These are phyloP conservation scores for Scheffersomyces coipomensis DNA, from an alignment of 805 yeast species.

Conservation along the genomic window DNA sequence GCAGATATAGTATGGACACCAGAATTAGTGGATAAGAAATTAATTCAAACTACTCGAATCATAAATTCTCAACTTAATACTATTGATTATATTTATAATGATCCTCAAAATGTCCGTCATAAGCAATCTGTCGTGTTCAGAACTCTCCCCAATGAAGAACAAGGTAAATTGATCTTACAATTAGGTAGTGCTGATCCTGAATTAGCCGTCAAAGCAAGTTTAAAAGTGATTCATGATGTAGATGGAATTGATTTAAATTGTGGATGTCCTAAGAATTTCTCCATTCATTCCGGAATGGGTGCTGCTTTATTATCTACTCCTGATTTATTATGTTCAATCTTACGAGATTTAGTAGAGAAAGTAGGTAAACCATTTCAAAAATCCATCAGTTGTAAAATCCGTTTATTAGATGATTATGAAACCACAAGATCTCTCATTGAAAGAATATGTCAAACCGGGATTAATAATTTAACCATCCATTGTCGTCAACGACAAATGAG, in stretches of 20 bases:
- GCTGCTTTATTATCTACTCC: slow-evolving; percentile 88
- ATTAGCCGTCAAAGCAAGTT: slow-evolving; percentile 86
- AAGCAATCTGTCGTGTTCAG: slow-evolving; percentile 62
- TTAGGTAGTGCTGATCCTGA: slow-evolving; percentile 85
- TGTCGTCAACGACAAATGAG: slow-evolving; percentile 90
- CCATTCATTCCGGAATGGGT: slow-evolving; percentile 96
- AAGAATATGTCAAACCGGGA: slow-evolving; percentile 64
- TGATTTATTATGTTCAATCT: slow-evolving; percentile 68
- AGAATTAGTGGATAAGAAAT: slow-evolving; percentile 85
- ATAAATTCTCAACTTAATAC: slow-evolving; percentile 58
- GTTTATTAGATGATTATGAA: slow-evolving; percentile 65
- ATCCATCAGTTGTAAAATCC: slow-evolving; percentile 88
- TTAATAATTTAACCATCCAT: slow-evolving; percentile 82
- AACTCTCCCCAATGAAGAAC: slow-evolving; percentile 63
- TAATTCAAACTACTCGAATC: slow-evolving; percentile 66
- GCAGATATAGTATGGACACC: slow-evolving; percentile 96
- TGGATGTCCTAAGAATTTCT: slow-evolving; percentile 96
- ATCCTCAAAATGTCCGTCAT: slow-evolving; percentile 17
- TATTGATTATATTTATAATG: slow-evolving; percentile 50
- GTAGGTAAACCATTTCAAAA: slow-evolving; percentile 77
- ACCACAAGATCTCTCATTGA: slow-evolving; percentile 55
- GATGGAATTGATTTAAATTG: slow-evolving; percentile 92
- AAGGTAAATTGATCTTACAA: slow-evolving; percentile 76
- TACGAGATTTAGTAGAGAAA: slow-evolving; percentile 64
- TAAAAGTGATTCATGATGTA: slow-evolving; percentile 77